Conservation (phyloP, 805 yeast species). For the Metschnikowia kofuensis region DNA sequence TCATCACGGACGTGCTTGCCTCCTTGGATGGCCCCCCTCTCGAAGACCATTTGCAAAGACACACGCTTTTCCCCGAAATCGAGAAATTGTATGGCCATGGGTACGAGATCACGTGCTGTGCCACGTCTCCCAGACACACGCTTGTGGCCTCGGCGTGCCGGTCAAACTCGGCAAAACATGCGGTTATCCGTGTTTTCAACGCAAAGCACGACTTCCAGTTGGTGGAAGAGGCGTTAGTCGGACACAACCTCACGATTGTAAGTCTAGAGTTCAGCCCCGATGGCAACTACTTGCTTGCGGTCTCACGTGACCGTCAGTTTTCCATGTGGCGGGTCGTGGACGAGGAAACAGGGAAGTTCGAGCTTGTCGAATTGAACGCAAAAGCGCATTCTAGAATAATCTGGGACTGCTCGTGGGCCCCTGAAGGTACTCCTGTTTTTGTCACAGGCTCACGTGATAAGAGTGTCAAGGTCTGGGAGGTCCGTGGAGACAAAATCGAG, state of each 20-base stretch:
- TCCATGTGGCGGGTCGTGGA: slow-evolving; percentile 59
- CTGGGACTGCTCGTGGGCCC: slow-evolving; percentile 94
- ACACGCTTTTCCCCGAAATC: slow-evolving; percentile 90
- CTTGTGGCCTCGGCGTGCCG: slow-evolving; percentile 87
- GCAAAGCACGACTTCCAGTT: slow-evolving; percentile 55
- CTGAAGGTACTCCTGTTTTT: slow-evolving; percentile 44
- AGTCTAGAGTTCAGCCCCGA: slow-evolving; percentile 72
- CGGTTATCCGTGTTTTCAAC: slow-evolving; percentile 76
- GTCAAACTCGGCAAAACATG: slow-evolving; percentile 81
- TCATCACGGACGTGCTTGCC: slow-evolving; percentile 48
- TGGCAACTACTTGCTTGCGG: slow-evolving; percentile 63
- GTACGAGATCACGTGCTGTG: slow-evolving; percentile 82
- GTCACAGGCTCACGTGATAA: slow-evolving; percentile 88
- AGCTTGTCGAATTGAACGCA: slow-evolving; percentile 45
- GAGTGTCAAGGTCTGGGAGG: slow-evolving; percentile 68
- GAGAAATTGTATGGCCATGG: slow-evolving; percentile 98
- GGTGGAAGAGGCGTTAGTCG: slow-evolving; percentile 42
- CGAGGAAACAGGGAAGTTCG: slow-evolving; percentile 27
- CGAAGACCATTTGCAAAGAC: slow-evolving; percentile 89
- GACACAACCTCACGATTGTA: slow-evolving; percentile 85
- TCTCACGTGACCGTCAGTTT: slow-evolving; percentile 86
- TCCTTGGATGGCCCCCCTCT: slow-evolving; percentile 47
- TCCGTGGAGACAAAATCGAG: slow-evolving; percentile 33
- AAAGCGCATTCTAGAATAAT: slow-evolving; percentile 90
- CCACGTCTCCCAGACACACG: slow-evolving; percentile 58